Evolutionary conservation across 2,329 filamentous ascomycete genomes (phyloP), one percentile per base, ranked within the genome.

Genomic region (Pseudocercospora cruenta): DNA sequence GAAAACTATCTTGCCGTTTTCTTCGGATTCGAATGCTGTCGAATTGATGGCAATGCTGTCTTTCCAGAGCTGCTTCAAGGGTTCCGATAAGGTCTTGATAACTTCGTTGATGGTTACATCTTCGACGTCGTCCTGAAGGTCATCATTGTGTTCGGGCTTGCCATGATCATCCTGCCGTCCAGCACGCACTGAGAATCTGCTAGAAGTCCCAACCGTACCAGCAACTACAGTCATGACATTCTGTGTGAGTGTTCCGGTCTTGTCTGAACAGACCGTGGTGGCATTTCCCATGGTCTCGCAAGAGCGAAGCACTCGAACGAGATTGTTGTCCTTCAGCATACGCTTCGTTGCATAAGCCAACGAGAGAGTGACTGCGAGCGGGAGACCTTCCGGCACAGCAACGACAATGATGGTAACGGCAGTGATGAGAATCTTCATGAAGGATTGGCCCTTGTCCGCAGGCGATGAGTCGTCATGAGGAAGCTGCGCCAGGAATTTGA

Each of bases 151-250:
- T 22, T 77, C 67, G 14, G 72, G 69, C 31, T 72, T 69, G 26
- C 58, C 49, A n/a, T 69, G 67, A 51, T 66, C 61, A 4, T 60
- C 62, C 16, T 62, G 77, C 14, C 73, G 73, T 3, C 68, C 70
- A 43, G 70, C 60, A 53, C 78, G 76, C 63, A 83, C 83, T 60
- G 81, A 83, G 74, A 90, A 89, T 65, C 84, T 83, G 45, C 84
- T 82, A 66, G 82, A 82, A 14, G 84, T 84, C 31, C 90, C 90
- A 47, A 92, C 79, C 4, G 89, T 88, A 6, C 90, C 90, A 26
- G 90, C 88, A 31, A 93, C 90, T 1, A 93, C 90, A 0, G 88
- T 90, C 89, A 91, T 91, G 77, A 88, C 88, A 74, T 91, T 91
- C 65, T 91, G 89, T 0, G 90, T 92, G 19, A 92, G 79, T 4